Evolutionary conservation across 1,139 yeast genomes (phyloP), one percentile per base, ranked within the genome.

Genomic region (Taphrina deformans): DNA sequence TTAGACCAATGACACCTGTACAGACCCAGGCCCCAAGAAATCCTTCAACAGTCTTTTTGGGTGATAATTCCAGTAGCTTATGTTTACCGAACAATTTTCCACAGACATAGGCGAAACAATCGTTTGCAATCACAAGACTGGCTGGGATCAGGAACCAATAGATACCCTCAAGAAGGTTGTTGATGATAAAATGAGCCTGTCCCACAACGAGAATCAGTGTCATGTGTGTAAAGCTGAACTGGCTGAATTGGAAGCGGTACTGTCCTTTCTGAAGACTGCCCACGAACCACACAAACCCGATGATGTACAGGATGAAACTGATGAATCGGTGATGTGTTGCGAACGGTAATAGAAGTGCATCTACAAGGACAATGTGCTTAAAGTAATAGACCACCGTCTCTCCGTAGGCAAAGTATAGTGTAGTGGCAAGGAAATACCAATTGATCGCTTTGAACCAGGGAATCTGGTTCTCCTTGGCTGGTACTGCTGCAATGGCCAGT

Each of bases 1-100:
- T 62, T 50, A 89, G 77, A 1, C 95, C 91, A 68, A 89, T 86
- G 58, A 88, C 69, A 6, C 89, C 86, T 12, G 99, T 93, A 75
- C 96, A 92, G 61, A 90, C 78, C 99, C 99, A 93, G 24, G 98
- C 99, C 64, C 99, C 99, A 55, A 92, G 78, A 74, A 93, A 93
- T 1, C 99, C 99, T 78, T 93, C 99, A 29, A 92, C 92, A 0
- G 99, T 93, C 78, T 93, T 93, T 77, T 93, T 93, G 62, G 99
- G 99, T 16, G 97, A 89, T 70, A 93, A 89, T 66, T 89, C 92
- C 72, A 95, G 90, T 73, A 93, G 83, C 74, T 89, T 97, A 58
- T 98, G 92, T 69, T 82, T 84, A 62, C 99, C 99, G 78, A 93
- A 91, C 1, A 98, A 89, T 71, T 93, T 93, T 60, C 99, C 99